Conservation (phyloP, 768 basidiomycete genomes). For the Pulveroboletus ravenelii region DNA sequence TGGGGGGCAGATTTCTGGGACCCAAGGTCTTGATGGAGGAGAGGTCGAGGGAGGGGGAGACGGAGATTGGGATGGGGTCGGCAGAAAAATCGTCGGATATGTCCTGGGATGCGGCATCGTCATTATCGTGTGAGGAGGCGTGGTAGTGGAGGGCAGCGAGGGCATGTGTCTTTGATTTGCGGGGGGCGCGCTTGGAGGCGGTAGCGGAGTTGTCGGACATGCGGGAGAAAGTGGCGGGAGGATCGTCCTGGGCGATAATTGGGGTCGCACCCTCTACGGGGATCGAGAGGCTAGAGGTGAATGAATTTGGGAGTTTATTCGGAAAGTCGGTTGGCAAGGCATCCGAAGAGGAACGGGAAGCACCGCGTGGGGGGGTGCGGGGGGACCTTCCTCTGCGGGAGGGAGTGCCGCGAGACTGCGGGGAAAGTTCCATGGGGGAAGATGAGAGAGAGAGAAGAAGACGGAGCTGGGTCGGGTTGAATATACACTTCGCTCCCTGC, state of each 20-base stretch:
- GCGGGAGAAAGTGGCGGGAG: conserved; percentile 31
- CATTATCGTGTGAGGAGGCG: conserved; percentile 49
- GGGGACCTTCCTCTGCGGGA: conserved; percentile 63
- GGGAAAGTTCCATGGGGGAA: conserved; percentile 32
- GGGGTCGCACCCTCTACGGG: conserved; percentile 70
- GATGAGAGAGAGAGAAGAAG: conserved; percentile 37
- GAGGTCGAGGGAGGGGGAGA: conserved; percentile 60
- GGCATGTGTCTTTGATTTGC: conserved; percentile 89
- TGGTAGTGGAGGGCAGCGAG: conserved; percentile 73
- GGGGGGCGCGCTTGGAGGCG: conserved; percentile 66
- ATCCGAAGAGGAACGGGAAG: conserved; percentile 36
- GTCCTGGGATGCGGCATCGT: conserved; percentile 41
- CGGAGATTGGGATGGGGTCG: conserved; percentile 55
- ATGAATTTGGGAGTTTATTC: conserved; percentile 45
- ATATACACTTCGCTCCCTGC: conserved; percentile 16
- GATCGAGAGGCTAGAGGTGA: conserved; percentile 68
- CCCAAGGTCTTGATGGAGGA: conserved; percentile 65
- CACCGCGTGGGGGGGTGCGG: conserved; percentile 45
- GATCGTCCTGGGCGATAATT: conserved; percentile 48
- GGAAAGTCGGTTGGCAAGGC: conserved; percentile 46
- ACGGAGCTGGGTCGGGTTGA: neutral
- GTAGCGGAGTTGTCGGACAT: conserved; percentile 34
- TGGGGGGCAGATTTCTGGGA: conserved; percentile 39
- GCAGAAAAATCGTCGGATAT: conserved; percentile 43
- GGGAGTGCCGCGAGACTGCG: conserved; percentile 53